Evolutionary conservation across 2,329 filamentous ascomycete genomes (phyloP).

Genomic region (Cladosporium sp.): DNA sequence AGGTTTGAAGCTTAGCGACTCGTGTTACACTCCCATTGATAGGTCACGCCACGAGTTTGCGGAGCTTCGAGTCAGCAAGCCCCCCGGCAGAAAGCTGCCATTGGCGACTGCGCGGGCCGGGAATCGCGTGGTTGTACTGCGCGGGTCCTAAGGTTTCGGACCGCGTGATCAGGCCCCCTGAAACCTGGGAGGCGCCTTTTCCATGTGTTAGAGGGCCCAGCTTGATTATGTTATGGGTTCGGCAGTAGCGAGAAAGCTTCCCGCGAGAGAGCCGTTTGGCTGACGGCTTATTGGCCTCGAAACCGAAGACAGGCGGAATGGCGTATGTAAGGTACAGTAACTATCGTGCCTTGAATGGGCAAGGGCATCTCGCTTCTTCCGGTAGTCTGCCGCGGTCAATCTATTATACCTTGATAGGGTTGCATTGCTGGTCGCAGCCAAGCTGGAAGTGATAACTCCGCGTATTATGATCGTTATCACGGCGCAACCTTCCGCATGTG

Average conservation of each 20-base stretch:
- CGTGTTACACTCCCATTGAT: background rate
- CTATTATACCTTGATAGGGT: no score
- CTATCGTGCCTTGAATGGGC: no score
- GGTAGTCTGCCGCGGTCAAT: no score
- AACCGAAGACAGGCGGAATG: no score
- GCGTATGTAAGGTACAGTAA: no score
- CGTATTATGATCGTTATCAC: no score
- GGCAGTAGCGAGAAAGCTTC: background rate
- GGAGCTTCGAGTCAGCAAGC: slow-evolving; percentile 1
- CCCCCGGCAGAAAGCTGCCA: background rate
- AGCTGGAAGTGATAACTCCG: no score
- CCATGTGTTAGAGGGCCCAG: background rate
- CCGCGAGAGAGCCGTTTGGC: no score
- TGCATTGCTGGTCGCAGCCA: no score
- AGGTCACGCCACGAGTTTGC: slow-evolving; percentile 7
- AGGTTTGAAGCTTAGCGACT: background rate
- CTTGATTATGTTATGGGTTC: background rate
- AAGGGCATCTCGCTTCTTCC: no score
- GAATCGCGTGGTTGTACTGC: slow-evolving; percentile 8
- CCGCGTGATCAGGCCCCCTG: background rate
- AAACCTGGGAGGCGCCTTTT: background rate
- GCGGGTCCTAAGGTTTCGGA: background rate
- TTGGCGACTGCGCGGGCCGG: background rate
- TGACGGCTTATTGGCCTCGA: background rate
- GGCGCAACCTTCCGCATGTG: no score